These are phyloP conservation scores for Elaphomyces granulatus DNA, from an alignment of 495 filamentous ascomycete genomes.

Conservation along the genomic window DNA sequence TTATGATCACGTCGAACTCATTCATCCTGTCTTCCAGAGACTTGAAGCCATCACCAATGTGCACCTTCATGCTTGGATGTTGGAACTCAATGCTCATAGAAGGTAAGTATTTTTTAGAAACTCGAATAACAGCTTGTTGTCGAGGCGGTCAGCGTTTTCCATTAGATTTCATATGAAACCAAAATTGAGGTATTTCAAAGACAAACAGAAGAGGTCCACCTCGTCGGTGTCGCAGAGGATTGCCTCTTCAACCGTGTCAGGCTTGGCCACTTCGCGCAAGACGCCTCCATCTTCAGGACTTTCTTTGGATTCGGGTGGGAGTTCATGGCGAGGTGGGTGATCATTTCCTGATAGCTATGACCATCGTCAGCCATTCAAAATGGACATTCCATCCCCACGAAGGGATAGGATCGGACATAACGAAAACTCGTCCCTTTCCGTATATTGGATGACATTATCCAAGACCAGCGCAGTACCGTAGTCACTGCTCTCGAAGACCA, in stretches of 20 bases:
- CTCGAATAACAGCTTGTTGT: constrained; percentile 81
- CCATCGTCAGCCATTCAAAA: constrained; percentile 2
- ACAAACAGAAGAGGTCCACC: too few relatives aligned
- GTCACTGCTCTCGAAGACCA: constrained; percentile 94
- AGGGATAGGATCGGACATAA: constrained; percentile 21
- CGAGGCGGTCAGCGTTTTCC: too few relatives aligned
- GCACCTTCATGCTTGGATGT: constrained; percentile 78
- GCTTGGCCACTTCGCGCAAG: constrained; percentile 95
- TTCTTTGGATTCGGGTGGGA: constrained; percentile 96
- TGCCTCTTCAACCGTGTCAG: constrained; percentile 83
- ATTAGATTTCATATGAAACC: too few relatives aligned
- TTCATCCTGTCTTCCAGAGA: constrained; percentile 87
- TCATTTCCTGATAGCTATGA: constrained; percentile 97
- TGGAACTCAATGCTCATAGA: constrained; percentile 86
- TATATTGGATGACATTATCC: constrained; percentile 97
- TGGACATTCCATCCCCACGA: neutral
- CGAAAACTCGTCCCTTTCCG: constrained; percentile 96
- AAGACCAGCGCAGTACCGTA: constrained; percentile 95
- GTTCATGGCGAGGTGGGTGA: constrained; percentile 97
- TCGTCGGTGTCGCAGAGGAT: constrained; percentile 98
- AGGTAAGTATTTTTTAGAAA: constrained; percentile 96
- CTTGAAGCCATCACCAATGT: constrained; percentile 96
- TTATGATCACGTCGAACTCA: constrained; percentile 98
- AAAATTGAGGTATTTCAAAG: too few relatives aligned
- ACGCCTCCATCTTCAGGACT: constrained; percentile 97